These are phyloP conservation scores for Trichomonascaceae sp. DNA, from an alignment of 1,139 yeast genomes.

Conservation along the genomic window DNA sequence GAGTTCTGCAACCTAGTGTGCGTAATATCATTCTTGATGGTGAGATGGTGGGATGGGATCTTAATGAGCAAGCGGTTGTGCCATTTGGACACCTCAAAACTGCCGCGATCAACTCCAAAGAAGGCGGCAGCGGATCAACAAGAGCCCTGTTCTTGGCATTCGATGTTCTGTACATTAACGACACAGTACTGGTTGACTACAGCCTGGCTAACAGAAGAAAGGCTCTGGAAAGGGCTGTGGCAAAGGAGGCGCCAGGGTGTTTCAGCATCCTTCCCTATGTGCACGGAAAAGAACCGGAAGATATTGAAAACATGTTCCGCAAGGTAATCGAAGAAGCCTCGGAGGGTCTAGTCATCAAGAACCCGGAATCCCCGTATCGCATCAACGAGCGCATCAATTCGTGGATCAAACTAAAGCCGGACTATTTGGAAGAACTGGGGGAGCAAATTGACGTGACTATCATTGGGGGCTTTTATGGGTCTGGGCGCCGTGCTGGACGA, in stretches of 20 bases:
- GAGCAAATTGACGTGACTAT: constrained; percentile 72
- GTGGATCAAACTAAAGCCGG: constrained; percentile 90
- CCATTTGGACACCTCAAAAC: constrained; percentile 75
- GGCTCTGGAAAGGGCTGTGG: constrained; percentile 36
- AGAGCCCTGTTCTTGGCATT: constrained; percentile 36
- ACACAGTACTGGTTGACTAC: constrained; percentile 39
- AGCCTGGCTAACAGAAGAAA: constrained; percentile 46
- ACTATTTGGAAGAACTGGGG: constrained; percentile 74
- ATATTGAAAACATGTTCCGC: constrained; percentile 43
- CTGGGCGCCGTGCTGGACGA: constrained; percentile 31
- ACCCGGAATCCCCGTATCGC: constrained; percentile 43
- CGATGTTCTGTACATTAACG: constrained; percentile 63
- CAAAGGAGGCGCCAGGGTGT: constrained; percentile 32
- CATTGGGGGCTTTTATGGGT: constrained; percentile 65
- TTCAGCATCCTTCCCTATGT: constrained; percentile 43
- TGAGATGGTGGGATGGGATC: constrained; percentile 86
- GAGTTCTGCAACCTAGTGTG: constrained; percentile 35
- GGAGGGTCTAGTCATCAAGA: constrained; percentile 77
- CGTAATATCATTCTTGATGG: constrained; percentile 59
- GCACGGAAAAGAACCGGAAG: constrained; percentile 34
- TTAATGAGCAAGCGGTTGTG: constrained; percentile 39
- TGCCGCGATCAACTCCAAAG: constrained; percentile 38
- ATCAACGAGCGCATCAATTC: constrained; percentile 45
- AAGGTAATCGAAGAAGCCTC: constrained; percentile 46
- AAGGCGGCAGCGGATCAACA: constrained; percentile 10